Evolutionary conservation across 2,329 filamentous ascomycete species (phyloP), one percentile per base, ranked within the genome.

Genomic region (Neodidymelliopsis sp.): DNA sequence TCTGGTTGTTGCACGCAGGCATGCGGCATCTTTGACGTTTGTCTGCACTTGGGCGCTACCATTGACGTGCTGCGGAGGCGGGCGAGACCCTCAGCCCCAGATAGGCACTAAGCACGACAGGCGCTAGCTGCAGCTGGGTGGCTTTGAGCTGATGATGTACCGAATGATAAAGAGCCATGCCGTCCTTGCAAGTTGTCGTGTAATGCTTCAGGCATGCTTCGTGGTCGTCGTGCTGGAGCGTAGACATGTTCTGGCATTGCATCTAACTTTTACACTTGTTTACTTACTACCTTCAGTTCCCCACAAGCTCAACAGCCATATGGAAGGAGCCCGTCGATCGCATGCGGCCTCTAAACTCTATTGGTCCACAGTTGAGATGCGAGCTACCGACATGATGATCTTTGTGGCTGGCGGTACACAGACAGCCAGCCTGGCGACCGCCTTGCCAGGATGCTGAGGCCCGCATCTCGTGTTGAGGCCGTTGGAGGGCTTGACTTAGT

Each of bases 71-170:
- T 37, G 45, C 35, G 28, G 33, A 45, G 29, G 47, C 40, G 39
- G 37, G 49, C 45, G 29, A 51, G 43, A 49, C 39, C n/a, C 39
- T 25, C 44, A 50, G 44, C 51, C 34, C 19, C 36, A 23, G 27
- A 13, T 19, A 44, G 18, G 36, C 39, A 49, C 47, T 53, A 52
- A 33, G 40, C 41, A 44, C 16, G 28, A 42, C 33, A 31, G 31
- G 35, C 45, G 35, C 50, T 53, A 49, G 44, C 49, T 43, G 40
- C 46, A 54, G 33, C 36, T 18, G 24, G 34, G 49, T 47, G 45
- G 46, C 45, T 56, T 27, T 19, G 34, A 37, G 47, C 49, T 42
- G 40, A 30, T 35, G 41, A 25, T 36, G 9, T 29, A 22, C 4
- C 31, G 24, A 33, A 47, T 29, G 24, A 24, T 6, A 25, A 30